Evolutionary conservation across 768 basidiomycete species (phyloP), one percentile per base, ranked within the genome.

Genomic region (Serendipita sp.): DNA sequence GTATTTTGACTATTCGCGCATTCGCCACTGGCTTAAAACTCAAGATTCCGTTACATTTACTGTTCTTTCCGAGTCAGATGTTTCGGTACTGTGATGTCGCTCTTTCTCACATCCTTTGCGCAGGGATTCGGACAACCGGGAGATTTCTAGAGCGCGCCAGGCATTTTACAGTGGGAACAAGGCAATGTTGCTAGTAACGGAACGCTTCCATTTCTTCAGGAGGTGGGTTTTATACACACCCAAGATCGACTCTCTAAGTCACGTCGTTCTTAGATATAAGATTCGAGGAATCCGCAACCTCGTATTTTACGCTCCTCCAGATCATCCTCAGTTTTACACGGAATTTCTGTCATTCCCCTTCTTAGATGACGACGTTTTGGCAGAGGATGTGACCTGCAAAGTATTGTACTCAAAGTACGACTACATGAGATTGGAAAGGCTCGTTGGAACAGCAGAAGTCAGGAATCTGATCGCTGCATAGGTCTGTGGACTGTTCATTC

Each of bases 121-220:
- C 66, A 94, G 91, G 70, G 95, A 97, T 71, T 93, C 91, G 0
- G 83, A 89, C 11, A 94, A 91, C 66, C 85, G 89, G 72, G 95
- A 98, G 62, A 95, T 99, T 66, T 89, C 90, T 3, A 85, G 93
- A 2, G 95, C 94, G 0, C 81, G 96, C 45, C 89, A 93, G 67
- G 82, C 86, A 0, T 98, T 99, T 76, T 97, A 95, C 80, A 79
- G 78, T 22, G 90, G 89, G 43, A 84, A 86, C 67, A 90, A 86
- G 67, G 77, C 86, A 0, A 90, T 98, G 77, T 72, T 99, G 31
- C 78, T 98, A 65, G 77, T 97, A 69, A 95, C 89, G 68, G 96
- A 99, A 71, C 83, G 96, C n/a, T 98, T 97, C 78, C 94, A 99
- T 73, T 99, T 98, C 72, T 97, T 91, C 78, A 82, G 90, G 66